Base-by-base conservation (phyloP, 164 flowering plant species). In the Vitis rupestris region DNA sequence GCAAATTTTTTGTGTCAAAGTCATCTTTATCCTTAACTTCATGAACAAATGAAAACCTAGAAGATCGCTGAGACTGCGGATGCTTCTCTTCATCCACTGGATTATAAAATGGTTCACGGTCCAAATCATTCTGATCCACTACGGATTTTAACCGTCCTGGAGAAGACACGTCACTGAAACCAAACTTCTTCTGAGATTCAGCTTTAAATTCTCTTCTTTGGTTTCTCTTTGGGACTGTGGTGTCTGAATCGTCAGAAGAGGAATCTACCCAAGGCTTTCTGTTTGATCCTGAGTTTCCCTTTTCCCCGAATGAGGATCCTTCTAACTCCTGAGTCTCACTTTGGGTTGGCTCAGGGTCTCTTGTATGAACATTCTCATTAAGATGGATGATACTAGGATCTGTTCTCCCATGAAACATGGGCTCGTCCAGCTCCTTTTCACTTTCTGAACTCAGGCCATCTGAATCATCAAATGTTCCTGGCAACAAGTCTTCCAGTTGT, bases 391-490 rank as follows among this genome's bases (percentile, higher is more conserved):
- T 47, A 14, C 61, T 60, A 15, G 66, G 14, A 16, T 68, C 67
- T n/a, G 50, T 60, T 58, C 44, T 68, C 55, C 57, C 72, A 55
- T n/a, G 15, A 57, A 55, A 56, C 70, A 72, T 61, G 31, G 75
- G 65, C 23, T 69, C 71, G 7, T 70, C 72, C 16, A 65, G 63
- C 50, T 81, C 87, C 49, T 78, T 83, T 52, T 87, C 94, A 75
- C 79, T 81, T 59, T 82, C 90, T 48, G 96, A 86, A 74, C 74
- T 62, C 9, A 73, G 72, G 67, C 78, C 85, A 63, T 88, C 88
- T 57, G 84, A 86, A 72, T 84, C 83, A 81, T 89, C 90, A 80
- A 84, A 91, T 50, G 78, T 53, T 30, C 69, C 82, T 23, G 84
- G 76, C 23, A 66, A 49, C n/a, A 67, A 68, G 55, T 80, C 85